Percentiles rank a stretch among this genome's conserved stretches.
Conservation (phyloP, 257 asterid genomes). For the Handroanthus guayacan region DNA sequence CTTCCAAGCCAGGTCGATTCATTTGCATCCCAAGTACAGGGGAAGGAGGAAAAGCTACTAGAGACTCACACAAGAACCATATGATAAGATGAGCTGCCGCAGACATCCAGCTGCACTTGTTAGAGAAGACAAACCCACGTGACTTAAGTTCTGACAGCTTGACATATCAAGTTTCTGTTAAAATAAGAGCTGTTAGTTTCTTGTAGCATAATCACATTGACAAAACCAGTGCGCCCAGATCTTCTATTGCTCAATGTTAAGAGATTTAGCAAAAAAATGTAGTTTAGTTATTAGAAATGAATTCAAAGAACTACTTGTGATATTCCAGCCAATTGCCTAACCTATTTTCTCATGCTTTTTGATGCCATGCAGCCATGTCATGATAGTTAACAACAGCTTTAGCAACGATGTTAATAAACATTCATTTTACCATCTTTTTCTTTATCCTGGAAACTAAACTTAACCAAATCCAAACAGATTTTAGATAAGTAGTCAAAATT, state of each 20-base stretch:
- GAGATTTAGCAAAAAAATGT: neutral
- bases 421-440: neutral
- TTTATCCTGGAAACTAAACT: neutral
- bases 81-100: slow-evolving; percentile 71
- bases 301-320: no score
- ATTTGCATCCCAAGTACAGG: neutral
- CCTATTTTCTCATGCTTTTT: no score
- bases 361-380: neutral
- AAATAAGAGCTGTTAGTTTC: slow-evolving; percentile 28
- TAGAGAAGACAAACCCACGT: slow-evolving; percentile 79
- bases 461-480: neutral
- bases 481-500: slow-evolving; percentile 11
- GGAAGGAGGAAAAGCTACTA: neutral
- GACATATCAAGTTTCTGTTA: slow-evolving; percentile 88
- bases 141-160: slow-evolving; percentile 81
- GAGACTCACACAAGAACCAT: slow-evolving; percentile 75
- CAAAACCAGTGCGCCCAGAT: no score
- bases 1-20: no score
- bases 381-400: neutral
- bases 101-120: slow-evolving; percentile 64
- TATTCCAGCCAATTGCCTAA: no score
- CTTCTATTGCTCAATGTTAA: slow-evolving; percentile 4
- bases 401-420: neutral
- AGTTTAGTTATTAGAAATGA: no score
- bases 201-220: no score